phyloP scores from a whole-genome alignment of 192 early-diverging fungal species.

The Borealophlyctis nickersoniae region DNA sequence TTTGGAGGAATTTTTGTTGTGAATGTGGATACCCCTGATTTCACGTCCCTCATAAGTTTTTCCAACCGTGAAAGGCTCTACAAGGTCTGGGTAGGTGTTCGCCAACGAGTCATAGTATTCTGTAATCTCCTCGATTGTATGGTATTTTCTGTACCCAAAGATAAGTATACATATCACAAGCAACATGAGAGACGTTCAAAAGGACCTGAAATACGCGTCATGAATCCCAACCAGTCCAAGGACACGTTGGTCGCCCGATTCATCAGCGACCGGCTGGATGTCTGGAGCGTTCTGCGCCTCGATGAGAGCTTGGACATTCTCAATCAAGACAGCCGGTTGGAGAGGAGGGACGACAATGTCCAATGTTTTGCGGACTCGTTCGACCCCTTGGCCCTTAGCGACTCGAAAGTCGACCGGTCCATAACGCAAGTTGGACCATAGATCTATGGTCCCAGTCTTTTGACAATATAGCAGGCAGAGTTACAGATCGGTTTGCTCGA shows the following conservation, averaged over 20 bases:
- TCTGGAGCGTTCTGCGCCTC: not conserved
- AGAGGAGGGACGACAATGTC: not conserved
- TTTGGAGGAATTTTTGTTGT: not conserved
- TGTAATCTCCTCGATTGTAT: conserved; percentile 40
- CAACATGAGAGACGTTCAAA: too few species aligned
- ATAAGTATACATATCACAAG: too few species aligned
- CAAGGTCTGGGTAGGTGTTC: conserved; percentile 40
- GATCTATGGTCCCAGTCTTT: not conserved
- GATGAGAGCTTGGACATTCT: not conserved
- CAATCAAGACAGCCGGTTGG: not conserved
- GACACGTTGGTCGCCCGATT: not conserved
- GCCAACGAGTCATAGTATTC: conserved; percentile 36
- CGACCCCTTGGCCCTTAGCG: not conserved
- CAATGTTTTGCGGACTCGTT: not conserved
- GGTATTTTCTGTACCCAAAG: conserved; percentile 29
- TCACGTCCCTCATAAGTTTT: conserved; percentile 45
- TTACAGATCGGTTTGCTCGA: not conserved
- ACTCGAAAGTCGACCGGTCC: not conserved
- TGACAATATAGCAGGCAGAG: not conserved
- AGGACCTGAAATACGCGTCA: not conserved
- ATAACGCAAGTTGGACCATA: not conserved
- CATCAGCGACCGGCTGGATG: not conserved
- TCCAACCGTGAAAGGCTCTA: conserved; percentile 39
- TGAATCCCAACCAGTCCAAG: not conserved
- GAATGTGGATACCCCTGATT: conserved; percentile 43